Evolutionary conservation across 805 yeast genomes (phyloP), one percentile per base, ranked within the genome.

Genomic region (Yamadazyma olivae): DNA sequence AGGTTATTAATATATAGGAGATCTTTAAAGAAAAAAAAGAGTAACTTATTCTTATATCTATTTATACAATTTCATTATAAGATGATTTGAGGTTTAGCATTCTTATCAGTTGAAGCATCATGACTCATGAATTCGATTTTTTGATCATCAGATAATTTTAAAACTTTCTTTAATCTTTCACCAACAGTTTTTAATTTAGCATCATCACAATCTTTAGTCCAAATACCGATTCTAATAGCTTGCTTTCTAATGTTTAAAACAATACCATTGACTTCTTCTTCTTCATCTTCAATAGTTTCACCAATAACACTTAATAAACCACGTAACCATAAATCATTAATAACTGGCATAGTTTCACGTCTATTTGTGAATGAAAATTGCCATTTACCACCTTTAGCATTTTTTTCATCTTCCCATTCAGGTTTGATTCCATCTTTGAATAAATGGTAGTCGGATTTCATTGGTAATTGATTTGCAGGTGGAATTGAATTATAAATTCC

Each of bases 351-450:
- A 42, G 65, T 67, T 46, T 75, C 83, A 44, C 77, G 74, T 60
- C 72, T 81, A 65, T 83, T 80, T 64, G 76, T 81, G 67, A 77
- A 85, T 28, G 85, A 74, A 46, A 51, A 65, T 48, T 62, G 70
- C 96, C 96, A 93, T 69, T 86, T 88, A 56, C 99, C 99, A 58
- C 99, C 99, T 50, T 81, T 74, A 41, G 85, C 64, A 66, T 93
- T 93, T 47, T 79, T 77, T 36, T 69, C 73, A 64, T 93, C 98
- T 74, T 93, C 99, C 99, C 99, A 93, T 74, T 93, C 98, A 38
- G 99, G 99, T 64, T 87, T 83, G 54, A 93, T 80, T 40, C 89
- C 95, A 59, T 83, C 85, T 69, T 91, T 84, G 74, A 93, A 93
- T 56, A 91, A 78, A 61, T 93, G 95, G 69, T 91, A 91, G 67